These are phyloP conservation scores for Oenanthe sinensis DNA, from an alignment of 129 eudicot species.

Conservation along the genomic window DNA sequence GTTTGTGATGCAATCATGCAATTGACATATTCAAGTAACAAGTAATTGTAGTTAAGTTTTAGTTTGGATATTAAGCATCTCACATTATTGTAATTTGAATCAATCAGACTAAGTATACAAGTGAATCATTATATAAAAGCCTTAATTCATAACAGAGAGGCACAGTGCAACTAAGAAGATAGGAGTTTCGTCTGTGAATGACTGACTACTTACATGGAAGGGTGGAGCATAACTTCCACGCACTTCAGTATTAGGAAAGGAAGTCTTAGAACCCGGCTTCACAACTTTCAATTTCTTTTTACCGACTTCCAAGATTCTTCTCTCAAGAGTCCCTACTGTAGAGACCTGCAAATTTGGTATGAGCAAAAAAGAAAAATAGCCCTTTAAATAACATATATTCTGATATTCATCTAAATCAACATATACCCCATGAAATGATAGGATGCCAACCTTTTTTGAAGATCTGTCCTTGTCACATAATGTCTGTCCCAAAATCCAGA, in stretches of 20 bases:
- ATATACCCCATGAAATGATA: background rate
- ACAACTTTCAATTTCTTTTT: conserved; percentile 84
- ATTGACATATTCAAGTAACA: background rate
- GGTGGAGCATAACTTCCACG: conserved; percentile 97
- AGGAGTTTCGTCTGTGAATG: background rate
- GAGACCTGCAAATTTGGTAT: conserved; percentile 40
- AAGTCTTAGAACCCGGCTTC: conserved; percentile 95
- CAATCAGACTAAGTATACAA: background rate
- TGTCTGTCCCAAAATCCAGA: conserved; percentile 41
- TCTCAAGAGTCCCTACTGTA: conserved; percentile 69
- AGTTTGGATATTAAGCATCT: background rate
- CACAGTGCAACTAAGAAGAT: background rate
- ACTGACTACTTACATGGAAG: conserved; percentile 65
- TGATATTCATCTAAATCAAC: background rate
- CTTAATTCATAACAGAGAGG: background rate
- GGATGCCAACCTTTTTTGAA: conserved; percentile 55
- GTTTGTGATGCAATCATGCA: background rate
- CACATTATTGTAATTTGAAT: background rate
- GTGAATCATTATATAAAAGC: background rate
- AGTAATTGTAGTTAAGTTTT: background rate
- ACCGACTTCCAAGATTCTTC: conserved; percentile 77
- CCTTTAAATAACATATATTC: background rate
- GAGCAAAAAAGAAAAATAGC: background rate
- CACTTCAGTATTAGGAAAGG: conserved; percentile 84
- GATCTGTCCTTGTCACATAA: conserved; percentile 84